phyloP scores from a whole-genome alignment of 768 basidiomycete genomes.

The Auricularia cornea region DNA sequence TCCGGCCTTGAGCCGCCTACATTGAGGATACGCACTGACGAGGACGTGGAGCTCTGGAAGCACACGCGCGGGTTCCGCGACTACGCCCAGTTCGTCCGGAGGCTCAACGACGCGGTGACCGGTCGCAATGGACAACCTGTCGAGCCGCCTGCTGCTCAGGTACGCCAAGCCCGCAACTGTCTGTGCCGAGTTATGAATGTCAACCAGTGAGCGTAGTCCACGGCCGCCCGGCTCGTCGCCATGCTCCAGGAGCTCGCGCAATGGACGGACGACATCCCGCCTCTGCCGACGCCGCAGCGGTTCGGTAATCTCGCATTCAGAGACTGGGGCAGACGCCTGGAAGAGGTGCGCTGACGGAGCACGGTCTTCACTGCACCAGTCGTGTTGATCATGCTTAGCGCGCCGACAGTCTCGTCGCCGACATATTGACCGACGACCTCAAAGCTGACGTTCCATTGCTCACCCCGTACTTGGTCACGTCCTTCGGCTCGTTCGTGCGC shows the following conservation, averaged over 20 bases:
- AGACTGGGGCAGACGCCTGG: conserved; percentile 69
- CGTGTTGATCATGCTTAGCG: conserved; percentile 29
- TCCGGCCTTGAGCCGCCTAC: conserved; percentile 9
- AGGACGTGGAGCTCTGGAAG: conserved; percentile 68
- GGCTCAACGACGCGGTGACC: conserved; percentile 70
- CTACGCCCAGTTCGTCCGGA: conserved; percentile 65
- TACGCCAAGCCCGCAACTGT: not conserved
- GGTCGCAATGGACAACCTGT: conserved; percentile 45
- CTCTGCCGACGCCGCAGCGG: conserved; percentile 62
- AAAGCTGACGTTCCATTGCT: conserved; percentile 49
- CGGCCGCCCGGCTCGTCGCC: conserved; percentile 34
- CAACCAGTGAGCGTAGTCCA: conserved; percentile 17
- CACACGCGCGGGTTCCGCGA: conserved; percentile 61
- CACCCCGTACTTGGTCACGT: conserved; percentile 67
- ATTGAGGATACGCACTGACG: conserved; percentile 51
- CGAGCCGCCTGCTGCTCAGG: conserved; percentile 24
- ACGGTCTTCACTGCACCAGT: conserved; percentile 2
- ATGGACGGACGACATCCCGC: conserved; percentile 81
- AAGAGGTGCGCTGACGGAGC: conserved; percentile 48
- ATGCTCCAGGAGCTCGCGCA: conserved; percentile 57
- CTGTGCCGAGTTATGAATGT: not conserved
- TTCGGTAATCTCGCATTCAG: conserved; percentile 92
- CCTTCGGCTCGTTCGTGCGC: conserved; percentile 84
- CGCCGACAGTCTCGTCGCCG: conserved; percentile 40
- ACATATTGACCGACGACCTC: conserved; percentile 40